Conservation (phyloP, 2,329 filamentous ascomycete species). For the Ophiobolus disseminans region DNA sequence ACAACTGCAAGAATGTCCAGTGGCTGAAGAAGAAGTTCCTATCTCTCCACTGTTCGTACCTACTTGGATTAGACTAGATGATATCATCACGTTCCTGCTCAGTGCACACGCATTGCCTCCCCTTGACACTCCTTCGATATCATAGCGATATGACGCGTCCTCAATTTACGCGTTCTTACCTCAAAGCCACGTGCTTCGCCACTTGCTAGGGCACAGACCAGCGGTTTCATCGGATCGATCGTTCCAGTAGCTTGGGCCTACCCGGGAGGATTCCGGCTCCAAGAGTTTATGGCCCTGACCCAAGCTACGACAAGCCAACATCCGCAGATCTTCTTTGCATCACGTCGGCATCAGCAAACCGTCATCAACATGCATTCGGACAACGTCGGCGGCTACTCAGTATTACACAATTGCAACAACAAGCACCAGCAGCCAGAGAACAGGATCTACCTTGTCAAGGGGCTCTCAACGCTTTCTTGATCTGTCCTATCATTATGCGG, state of each 20-base stretch:
- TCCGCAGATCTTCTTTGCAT: not conserved
- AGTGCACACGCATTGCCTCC: too few relatives aligned
- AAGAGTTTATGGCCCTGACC: not conserved
- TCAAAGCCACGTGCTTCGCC: not conserved
- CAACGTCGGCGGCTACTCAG: not conserved
- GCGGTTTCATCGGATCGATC: constrained; percentile 4
- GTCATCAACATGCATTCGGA: not conserved
- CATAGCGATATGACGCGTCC: too few relatives aligned
- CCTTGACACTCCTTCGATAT: too few relatives aligned
- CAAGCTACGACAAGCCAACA: not conserved
- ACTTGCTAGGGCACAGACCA: not conserved
- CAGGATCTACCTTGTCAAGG: too few relatives aligned
- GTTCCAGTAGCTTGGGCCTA: constrained; percentile 1
- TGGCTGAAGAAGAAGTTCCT: too few relatives aligned
- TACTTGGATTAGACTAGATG: too few relatives aligned
- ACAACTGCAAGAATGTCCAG: too few relatives aligned
- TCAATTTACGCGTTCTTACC: too few relatives aligned
- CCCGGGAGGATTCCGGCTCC: not conserved
- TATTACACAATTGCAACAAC: too few relatives aligned
- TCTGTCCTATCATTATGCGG: not conserved
- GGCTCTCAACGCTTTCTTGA: constrained; percentile 1
- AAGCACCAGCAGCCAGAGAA: too few relatives aligned
- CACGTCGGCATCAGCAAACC: not conserved
- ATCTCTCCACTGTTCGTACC: too few relatives aligned
- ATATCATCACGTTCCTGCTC: too few relatives aligned